Evolutionary conservation across 73 alveolate genomes (phyloP), one percentile per base, ranked within the genome.

Genomic region (Halteria grandinella): DNA sequence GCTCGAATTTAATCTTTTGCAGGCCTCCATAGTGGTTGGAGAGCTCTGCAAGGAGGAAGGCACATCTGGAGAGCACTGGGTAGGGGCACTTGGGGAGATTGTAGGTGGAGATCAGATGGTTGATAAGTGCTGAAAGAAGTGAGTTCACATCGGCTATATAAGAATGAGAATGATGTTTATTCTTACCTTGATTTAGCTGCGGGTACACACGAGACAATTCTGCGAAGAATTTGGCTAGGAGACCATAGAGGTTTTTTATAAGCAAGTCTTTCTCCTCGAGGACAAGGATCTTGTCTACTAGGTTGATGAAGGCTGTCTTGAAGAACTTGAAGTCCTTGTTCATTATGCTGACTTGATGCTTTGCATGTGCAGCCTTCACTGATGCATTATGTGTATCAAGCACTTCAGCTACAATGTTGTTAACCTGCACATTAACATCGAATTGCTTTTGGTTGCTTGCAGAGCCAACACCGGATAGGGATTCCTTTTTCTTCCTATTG

Each of bases 121-220:
- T 43, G 15, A 66, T 3, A 11, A 39, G 15, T 21, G 55, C 45
- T 3, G 8, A 29, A 15, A 66, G 24, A 20, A 66, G 28, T 12
- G 80, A 24, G 34, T 47, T 41, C 54, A 47, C 80, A 66, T 66
- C 80, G 28, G 32, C 66, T 45, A 66, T 4, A 58, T 15, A 31
- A 15, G 36, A 25, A 40, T 5, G 6, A 24, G 37, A 7, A 44
- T 44, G 2, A 17, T 62, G 15, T 21, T 21, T 39, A 62, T 6
- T 10, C 1, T 39, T 62, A 62, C 78, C 24, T 41, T 4, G 8
- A 12, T 39, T 39, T 5, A 62, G 44, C 2, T 34, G 8, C 31
- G 15, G 39, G 21, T 34, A n/a, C n/a, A n/a, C 41, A 39, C 41
- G 36, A 18, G 78, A 34, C 5, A 62, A 7, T 34, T 62, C 80